These are phyloP conservation scores for Mycena leptocephala DNA, from an alignment of 768 basidiomycete genomes.

Conservation along the genomic window DNA sequence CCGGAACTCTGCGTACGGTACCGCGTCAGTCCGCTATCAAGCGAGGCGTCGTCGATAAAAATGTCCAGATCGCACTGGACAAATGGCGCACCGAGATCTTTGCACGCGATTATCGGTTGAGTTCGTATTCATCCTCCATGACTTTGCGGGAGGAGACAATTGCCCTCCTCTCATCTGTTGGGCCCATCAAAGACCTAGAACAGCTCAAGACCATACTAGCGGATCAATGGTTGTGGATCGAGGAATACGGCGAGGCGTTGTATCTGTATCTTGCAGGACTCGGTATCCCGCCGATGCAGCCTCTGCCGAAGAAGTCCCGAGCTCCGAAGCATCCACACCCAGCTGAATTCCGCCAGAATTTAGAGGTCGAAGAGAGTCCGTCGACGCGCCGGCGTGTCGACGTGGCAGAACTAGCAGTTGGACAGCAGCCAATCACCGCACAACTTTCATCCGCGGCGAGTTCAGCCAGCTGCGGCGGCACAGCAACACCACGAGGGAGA, in stretches of 20 bases:
- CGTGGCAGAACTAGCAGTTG: no score
- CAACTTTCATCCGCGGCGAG: no score
- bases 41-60: constrained; percentile 19
- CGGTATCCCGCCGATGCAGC: background rate
- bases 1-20: background rate
- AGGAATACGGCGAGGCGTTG: constrained; percentile 27
- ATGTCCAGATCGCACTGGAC: constrained; percentile 5
- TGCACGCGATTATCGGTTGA: constrained; percentile 27
- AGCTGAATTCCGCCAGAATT: no score
- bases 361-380: no score
- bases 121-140: constrained; percentile 22
- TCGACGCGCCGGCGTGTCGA: no score
- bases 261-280: background rate
- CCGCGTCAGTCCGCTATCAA: constrained; percentile 23
- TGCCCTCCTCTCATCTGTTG: constrained; percentile 35
- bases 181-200: constrained; percentile 21
- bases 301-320: background rate
- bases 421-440: no score
- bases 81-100: constrained; percentile 32
- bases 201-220: constrained; percentile 28
- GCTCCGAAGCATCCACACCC: no score
- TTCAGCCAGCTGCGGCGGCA: no score
- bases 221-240: constrained; percentile 40
- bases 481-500: no score
- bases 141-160: constrained; percentile 33